Evolutionary conservation across 345 rosid genomes (phyloP).

Genomic region (Populus deltoides): DNA sequence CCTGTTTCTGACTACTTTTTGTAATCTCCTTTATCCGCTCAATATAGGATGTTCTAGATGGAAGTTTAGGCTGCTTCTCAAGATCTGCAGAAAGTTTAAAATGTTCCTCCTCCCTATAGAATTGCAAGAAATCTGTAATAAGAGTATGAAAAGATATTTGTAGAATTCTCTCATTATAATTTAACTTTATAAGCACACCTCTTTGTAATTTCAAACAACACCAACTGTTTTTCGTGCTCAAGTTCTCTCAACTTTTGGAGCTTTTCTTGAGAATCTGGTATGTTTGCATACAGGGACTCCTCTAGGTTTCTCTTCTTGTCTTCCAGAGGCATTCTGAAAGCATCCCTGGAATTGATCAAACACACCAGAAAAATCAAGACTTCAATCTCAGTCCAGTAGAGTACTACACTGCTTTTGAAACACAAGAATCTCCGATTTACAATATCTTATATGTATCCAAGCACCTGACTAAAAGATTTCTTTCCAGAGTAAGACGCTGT

Average conservation of each 20-base stretch:
- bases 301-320: slow-evolving; percentile 53
- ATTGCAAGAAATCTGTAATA: not conserved
- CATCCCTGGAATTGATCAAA: slow-evolving; percentile 43
- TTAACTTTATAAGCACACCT: slow-evolving; percentile 35
- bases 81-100: slow-evolving; percentile 44
- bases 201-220: slow-evolving; percentile 53
- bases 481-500: not conserved
- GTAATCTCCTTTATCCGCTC: slow-evolving; percentile 76
- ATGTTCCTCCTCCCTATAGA: slow-evolving; percentile 58
- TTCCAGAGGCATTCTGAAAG: slow-evolving; percentile 46
- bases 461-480: not conserved
- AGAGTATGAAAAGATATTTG: not conserved
- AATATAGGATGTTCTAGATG: slow-evolving; percentile 56
- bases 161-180: not conserved
- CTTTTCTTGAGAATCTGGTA: slow-evolving; percentile 53
- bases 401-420: too few species aligned
- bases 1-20: slow-evolving; percentile 76
- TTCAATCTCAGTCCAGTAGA: not conserved
- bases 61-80: slow-evolving; percentile 49
- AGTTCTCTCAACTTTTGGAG: slow-evolving; percentile 52
- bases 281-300: slow-evolving; percentile 50
- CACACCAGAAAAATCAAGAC: slow-evolving; percentile 2
- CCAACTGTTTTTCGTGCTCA: slow-evolving; percentile 45
- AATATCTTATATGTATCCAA: not conserved
- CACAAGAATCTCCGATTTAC: not conserved